Evolutionary conservation across 2,329 filamentous ascomycete genomes (phyloP), one percentile per base, ranked within the genome.

Genomic region (Colletotrichum acutatum): DNA sequence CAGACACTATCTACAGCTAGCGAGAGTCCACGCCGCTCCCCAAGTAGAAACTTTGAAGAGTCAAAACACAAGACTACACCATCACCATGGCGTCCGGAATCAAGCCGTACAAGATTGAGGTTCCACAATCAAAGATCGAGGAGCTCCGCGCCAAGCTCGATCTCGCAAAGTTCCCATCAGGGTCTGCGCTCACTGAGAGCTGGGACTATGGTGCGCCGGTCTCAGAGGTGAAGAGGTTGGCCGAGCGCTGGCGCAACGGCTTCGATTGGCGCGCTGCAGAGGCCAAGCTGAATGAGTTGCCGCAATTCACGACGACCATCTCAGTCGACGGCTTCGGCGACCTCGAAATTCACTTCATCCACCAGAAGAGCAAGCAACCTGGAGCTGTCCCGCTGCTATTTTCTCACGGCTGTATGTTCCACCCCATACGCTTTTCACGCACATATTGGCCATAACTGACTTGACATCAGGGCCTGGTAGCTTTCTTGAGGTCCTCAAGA

Each of bases 341-440:
- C 0, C 78, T 93, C 37, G 84, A 90, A 28, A 84, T 94, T 2
- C 92, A 94, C 79, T 92, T 92, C 76, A 78, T 94, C 6, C 89
- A 93, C 77, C 85, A 91, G 75, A 84, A 80, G 65, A 90, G 87
- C 76, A 78, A 81, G 1, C 83, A 82, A 2, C 76, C 85, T 1
- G 83, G 84, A 24, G 90, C 90, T 1, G 89, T 94, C 54, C 92
- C 92, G 0, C 78, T 94, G 34, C 79, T 94, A 1, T 93, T 94
- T 78, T 84, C 86, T n/a, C 92, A 94, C 78, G 91, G 91, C 16
- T 93, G 89, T 84, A 72, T 76, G 81, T 78, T 42, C 19, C 5
- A 16, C 7, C 8, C 24, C 7, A 14, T 2, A 2, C 8, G 5
- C 11, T 57, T n/a, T 11, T 4, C 11, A 11, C 14, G 4, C 16